phyloP scores from a whole-genome alignment of 163 green algal species.

The Scenedesmus sp. region DNA sequence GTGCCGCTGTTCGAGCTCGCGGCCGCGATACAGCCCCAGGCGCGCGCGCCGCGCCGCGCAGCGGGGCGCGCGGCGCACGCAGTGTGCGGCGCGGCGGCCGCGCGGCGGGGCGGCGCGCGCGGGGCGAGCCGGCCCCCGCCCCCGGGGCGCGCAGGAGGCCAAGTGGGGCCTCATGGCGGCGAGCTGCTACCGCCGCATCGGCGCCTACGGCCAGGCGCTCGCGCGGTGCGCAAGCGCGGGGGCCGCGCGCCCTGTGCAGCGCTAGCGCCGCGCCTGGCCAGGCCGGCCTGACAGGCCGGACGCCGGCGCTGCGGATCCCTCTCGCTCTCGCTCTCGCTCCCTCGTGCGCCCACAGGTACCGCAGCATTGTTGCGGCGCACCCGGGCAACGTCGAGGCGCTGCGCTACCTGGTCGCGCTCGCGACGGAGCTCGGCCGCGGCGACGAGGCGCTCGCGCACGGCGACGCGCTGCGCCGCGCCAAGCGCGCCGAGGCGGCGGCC shows the following conservation, averaged over 20 bases:
- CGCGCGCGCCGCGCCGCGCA: no score
- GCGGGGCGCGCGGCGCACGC: no score
- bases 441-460: slow-evolving; percentile 60
- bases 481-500: slow-evolving; percentile 48
- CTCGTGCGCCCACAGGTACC: no score
- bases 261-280: not conserved
- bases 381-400: slow-evolving; percentile 89
- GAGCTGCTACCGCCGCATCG: slow-evolving; percentile 66
- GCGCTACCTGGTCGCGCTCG: slow-evolving; percentile 86
- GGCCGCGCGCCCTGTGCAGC: not conserved
- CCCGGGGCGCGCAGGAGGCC: slow-evolving; percentile 76
- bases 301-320: not conserved
- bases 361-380: slow-evolving; percentile 57
- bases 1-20: slow-evolving; percentile 87
- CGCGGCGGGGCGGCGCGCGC: no score
- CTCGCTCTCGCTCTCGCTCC: no score
- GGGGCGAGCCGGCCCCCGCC: no score
- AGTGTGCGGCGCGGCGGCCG: no score
- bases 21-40: slow-evolving; percentile 83
- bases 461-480: slow-evolving; percentile 62
- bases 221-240: not conserved
- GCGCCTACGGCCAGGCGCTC: slow-evolving; percentile 53
- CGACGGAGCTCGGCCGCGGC: slow-evolving; percentile 62
- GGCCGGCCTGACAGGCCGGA: not conserved
- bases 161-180: slow-evolving; percentile 92